A percentile compares a stretch with the other conserved stretches of the same genome.
Conservation (phyloP, 257 asterid genomes). For the Solanum gandarillasii region DNA sequence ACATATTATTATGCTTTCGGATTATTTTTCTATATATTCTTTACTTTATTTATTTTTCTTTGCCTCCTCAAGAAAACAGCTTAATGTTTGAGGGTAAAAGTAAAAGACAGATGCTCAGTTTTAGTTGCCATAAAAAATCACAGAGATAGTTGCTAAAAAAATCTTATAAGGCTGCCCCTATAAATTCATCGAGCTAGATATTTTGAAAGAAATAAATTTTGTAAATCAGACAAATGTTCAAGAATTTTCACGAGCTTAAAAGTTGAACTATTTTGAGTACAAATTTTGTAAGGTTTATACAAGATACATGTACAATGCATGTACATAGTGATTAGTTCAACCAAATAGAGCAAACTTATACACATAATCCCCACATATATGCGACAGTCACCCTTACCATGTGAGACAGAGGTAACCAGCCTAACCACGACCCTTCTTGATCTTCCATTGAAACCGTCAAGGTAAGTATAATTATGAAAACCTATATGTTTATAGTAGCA, state of each 20-base stretch:
- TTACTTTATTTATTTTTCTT: background rate
- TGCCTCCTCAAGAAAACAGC: background rate
- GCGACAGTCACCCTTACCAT: background rate
- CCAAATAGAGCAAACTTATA: background rate
- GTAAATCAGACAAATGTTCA: background rate
- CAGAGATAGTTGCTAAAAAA: background rate
- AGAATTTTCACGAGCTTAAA: background rate
- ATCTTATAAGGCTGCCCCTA: background rate
- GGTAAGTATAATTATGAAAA: background rate
- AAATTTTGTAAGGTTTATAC: background rate
- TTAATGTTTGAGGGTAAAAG: background rate
- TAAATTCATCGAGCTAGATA: background rate
- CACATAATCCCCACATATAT: background rate
- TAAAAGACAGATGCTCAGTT: background rate
- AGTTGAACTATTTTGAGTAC: background rate
- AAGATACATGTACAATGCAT: background rate
- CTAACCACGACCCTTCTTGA: background rate
- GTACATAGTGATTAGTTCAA: background rate
- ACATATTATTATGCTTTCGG: background rate
- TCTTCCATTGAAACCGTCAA: background rate
- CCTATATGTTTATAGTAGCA: conserved; percentile 81
- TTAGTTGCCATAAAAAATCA: background rate
- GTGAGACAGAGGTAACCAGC: background rate
- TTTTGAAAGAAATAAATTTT: background rate
- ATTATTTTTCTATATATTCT: background rate